These are phyloP conservation scores for Orychophragmus violaceus DNA, from an alignment of 345 rosid species.

Conservation along the genomic window DNA sequence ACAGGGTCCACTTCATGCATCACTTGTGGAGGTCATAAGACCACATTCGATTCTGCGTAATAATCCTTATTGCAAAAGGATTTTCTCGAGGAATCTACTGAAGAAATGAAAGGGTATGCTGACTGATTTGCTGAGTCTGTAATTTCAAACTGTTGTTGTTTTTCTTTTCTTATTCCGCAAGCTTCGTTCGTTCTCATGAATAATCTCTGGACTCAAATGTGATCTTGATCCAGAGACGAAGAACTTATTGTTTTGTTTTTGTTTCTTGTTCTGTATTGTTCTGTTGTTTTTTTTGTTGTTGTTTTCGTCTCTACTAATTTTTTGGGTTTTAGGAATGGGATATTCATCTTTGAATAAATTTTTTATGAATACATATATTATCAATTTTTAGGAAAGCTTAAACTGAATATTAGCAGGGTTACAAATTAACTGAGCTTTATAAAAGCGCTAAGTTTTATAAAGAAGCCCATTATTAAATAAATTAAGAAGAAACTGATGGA, in stretches of 20 bases:
- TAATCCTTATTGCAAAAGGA: constrained; percentile 33
- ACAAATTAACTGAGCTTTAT: too few species aligned
- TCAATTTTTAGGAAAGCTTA: too few species aligned
- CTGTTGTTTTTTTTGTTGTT: constrained; percentile 29
- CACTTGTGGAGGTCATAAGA: constrained; percentile 28
- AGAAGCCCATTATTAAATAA: too few species aligned
- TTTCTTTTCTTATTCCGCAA: neutral
- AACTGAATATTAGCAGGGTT: too few species aligned
- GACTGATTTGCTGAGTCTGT: constrained; percentile 15
- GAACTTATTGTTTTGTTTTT: neutral
- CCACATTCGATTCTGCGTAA: constrained; percentile 33
- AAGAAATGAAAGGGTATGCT: constrained; percentile 23
- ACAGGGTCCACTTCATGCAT: constrained; percentile 34
- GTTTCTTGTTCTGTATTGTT: constrained; percentile 9
- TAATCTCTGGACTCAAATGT: constrained; percentile 17
- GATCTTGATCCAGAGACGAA: constrained; percentile 11
- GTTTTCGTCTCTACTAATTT: neutral
- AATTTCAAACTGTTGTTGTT: constrained; percentile 32
- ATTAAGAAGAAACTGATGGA: too few species aligned
- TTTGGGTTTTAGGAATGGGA: neutral
- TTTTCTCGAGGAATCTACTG: constrained; percentile 29
- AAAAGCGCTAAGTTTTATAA: too few species aligned
- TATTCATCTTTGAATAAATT: constrained; percentile 11
- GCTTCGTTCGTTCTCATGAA: neutral
- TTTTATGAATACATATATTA: constrained; percentile 15